A percentile compares a stretch with the other conserved stretches of the same genome.
Conservation (phyloP, 192 early-diverging fungal species). For the Coemansia sp. region DNA sequence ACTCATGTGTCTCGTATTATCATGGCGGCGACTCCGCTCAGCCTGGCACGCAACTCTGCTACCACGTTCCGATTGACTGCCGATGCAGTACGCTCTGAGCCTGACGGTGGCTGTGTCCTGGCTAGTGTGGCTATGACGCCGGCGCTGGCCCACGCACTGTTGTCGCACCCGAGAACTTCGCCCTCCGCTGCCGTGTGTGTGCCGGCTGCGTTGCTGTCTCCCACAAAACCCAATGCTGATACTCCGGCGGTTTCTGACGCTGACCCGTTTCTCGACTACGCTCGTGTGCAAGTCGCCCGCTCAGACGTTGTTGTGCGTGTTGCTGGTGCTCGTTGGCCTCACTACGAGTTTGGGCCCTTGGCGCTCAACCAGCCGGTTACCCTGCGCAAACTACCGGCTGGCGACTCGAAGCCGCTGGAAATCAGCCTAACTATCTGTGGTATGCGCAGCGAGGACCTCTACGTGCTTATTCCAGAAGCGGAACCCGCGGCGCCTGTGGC, state of each 20-base stretch:
- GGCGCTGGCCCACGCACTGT: slow-evolving; percentile 29
- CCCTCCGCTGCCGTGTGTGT: slow-evolving; percentile 33
- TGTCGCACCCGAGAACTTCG: slow-evolving; percentile 23
- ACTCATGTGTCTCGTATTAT: slow-evolving; percentile 28
- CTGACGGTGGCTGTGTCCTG: slow-evolving; percentile 5
- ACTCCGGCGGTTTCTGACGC: slow-evolving; percentile 9
- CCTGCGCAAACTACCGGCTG: slow-evolving; percentile 18
- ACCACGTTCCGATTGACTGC: slow-evolving; percentile 29
- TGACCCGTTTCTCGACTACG: slow-evolving; percentile 36
- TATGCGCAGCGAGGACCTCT: slow-evolving; percentile 42
- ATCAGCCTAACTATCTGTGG: slow-evolving; percentile 30
- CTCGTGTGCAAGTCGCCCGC: slow-evolving; percentile 31
- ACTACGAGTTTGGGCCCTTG: slow-evolving; percentile 10
- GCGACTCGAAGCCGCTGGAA: neutral
- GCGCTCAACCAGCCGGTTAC: slow-evolving; percentile 20
- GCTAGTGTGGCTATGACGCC: slow-evolving; percentile 37
- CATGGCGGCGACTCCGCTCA: slow-evolving; percentile 34
- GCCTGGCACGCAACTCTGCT: slow-evolving; percentile 13
- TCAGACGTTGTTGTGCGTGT: slow-evolving; percentile 42
- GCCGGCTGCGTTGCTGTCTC: slow-evolving; percentile 19
- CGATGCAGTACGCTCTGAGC: neutral
- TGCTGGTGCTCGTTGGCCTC: slow-evolving; percentile 32
- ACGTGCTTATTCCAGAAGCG: neutral
- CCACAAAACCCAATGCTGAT: neutral
- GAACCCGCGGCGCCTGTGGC: neutral